Evolutionary conservation across 371 early-diverging fungal species (phyloP).

Genomic region (Fennellomyces sp.): DNA sequence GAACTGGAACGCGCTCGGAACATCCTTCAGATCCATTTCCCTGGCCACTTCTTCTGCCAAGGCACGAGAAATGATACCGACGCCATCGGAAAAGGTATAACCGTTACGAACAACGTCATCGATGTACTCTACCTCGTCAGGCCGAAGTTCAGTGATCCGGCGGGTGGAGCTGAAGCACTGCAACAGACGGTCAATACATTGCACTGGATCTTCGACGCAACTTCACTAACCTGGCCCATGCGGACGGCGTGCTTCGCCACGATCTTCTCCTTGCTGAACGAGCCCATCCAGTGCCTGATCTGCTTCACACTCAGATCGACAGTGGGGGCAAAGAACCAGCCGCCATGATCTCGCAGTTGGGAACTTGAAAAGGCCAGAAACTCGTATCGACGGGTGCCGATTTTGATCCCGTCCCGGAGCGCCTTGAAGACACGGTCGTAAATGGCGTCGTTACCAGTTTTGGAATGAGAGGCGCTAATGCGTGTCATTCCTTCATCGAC

Average conservation of each 20-base stretch:
- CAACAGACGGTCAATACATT: too few species aligned
- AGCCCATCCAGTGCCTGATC: conserved; percentile 79
- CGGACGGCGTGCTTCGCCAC: conserved; percentile 76
- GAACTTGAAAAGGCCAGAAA: conserved; percentile 76
- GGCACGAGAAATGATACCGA: conserved; percentile 67
- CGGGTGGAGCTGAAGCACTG: conserved; percentile 71
- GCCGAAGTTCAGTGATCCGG: conserved; percentile 40
- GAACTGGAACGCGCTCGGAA: conserved; percentile 82
- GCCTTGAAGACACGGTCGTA: conserved; percentile 57
- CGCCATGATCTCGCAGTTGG: conserved; percentile 70
- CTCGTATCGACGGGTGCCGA: conserved; percentile 63
- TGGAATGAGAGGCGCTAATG: conserved; percentile 31
- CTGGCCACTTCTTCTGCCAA: conserved; percentile 59
- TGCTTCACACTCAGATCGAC: conserved; percentile 44
- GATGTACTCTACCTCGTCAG: conserved; percentile 46
- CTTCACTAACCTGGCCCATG: conserved; percentile 64
- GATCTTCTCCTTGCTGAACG: conserved; percentile 66
- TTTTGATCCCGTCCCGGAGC: conserved; percentile 57
- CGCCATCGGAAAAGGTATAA: conserved; percentile 82
- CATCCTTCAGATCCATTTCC: conserved; percentile 45
- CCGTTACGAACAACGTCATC: conserved; percentile 60
- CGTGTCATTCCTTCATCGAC: conserved; percentile 62
- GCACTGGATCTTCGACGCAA: neutral
- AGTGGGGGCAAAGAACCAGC: conserved; percentile 72
- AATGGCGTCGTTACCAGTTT: conserved; percentile 32